These are phyloP conservation scores for Vanderwaltozyma tropicalis DNA, from an alignment of 805 yeast genomes.

Conservation along the genomic window DNA sequence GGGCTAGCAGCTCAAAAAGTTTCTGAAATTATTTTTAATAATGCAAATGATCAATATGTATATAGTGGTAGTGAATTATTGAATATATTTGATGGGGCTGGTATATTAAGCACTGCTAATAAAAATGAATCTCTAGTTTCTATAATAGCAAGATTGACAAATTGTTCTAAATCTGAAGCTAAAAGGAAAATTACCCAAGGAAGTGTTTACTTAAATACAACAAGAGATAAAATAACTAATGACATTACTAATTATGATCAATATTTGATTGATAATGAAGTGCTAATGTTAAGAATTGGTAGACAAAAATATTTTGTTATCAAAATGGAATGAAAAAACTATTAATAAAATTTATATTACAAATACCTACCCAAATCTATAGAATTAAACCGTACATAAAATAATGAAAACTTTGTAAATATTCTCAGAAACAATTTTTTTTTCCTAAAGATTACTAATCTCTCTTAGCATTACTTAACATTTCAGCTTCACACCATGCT, in stretches of 20 bases:
- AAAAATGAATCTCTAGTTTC: conserved; percentile 35
- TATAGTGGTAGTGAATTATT: conserved; percentile 9
- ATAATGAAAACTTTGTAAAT: background rate
- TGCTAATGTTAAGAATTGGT: conserved; percentile 59
- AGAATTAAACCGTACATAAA: background rate
- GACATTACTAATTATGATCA: conserved; percentile 40
- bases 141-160: conserved; percentile 39
- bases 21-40: conserved; percentile 51
- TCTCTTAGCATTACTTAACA: conserved; percentile 22
- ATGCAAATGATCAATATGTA: background rate
- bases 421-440: background rate
- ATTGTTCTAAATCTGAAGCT: conserved; percentile 47
- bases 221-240: conserved; percentile 42
- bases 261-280: conserved; percentile 42
- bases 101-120: conserved; percentile 12
- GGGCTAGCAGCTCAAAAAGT: conserved; percentile 59
- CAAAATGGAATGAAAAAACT: background rate
- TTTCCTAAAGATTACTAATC: background rate
- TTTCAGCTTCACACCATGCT: conserved; percentile 28
- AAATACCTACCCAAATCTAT: background rate
- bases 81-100: conserved; percentile 13
- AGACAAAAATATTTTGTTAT: conserved; percentile 56
- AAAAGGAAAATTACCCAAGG: conserved; percentile 56
- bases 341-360: background rate
- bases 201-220: conserved; percentile 60